Evolutionary conservation across 192 early-diverging fungal genomes (phyloP), one percentile per base, ranked within the genome.

Genomic region (Coemansia sp.): DNA sequence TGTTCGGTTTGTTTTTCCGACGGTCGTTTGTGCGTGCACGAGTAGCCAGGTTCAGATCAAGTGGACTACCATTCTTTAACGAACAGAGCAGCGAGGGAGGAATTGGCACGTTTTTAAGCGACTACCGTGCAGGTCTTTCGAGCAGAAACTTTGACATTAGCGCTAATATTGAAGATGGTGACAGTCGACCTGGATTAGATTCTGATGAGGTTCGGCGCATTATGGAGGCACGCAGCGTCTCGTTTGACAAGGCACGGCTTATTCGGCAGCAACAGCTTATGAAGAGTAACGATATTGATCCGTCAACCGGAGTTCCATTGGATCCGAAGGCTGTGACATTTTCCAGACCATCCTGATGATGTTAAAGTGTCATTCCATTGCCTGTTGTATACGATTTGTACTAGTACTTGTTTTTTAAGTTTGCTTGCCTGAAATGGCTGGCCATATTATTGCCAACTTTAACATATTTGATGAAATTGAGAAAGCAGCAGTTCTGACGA

Each of bases 321-420:
- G 80, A 82, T 30, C 80, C 80, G 10, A 82, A 82, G 61, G 74
- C 75, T 1, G 80, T 82, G 42, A 74, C 75, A 17, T 82, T 82
- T 57, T 53, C 63, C 54, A 52, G 69, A 65, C 46, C 27, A 53
- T 52, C 23, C 30, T 19, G 11, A 46, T 1, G 39, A 46, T 46
- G 39, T 17, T 46, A 14, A 3, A 46, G 17, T 17, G 3, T 3
- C 9, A 46, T 46, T 46, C 39, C 39, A 17, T 17, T 46, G 14
- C 5, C 17, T 9, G n/a, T 46, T 46, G 39, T 46, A 46, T 46
- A 46, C 39, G 39, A 46, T 46, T 17, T 46, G 39, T 53, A 51
- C 24, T 24, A 22, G 27, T 39, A n/a, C 17, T 53, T 50, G 21
- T 17, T 66, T 50, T 33, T 54, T 54, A 17, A 19, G 21, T 19